Percentiles rank a stretch among this genome's conserved stretches.
These are phyloP conservation scores for Exsudoporus frostii DNA, from an alignment of 768 basidiomycete genomes.

Conservation along the genomic window DNA sequence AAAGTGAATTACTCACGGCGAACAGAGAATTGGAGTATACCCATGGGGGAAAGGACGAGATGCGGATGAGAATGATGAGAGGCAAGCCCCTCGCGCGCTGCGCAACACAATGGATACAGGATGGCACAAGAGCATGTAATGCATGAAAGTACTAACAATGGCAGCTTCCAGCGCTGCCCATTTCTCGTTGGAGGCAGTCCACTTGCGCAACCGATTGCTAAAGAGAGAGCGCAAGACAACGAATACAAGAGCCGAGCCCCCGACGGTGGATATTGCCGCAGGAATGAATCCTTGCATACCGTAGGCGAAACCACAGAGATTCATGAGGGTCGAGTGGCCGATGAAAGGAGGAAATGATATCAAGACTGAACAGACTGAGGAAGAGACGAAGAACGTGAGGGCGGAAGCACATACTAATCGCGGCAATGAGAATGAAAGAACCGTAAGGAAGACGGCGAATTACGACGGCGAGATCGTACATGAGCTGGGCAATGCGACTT, in stretches of 20 bases:
- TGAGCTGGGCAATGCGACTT: slow-evolving; percentile 60
- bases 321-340: slow-evolving; percentile 35
- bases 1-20: slow-evolving; percentile 47
- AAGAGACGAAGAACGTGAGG: slow-evolving; percentile 51
- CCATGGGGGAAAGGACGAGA: slow-evolving; percentile 86
- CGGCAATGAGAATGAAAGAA: slow-evolving; percentile 51
- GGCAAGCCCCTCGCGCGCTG: slow-evolving; percentile 74
- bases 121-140: not conserved
- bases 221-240: slow-evolving; percentile 58
- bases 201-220: slow-evolving; percentile 49
- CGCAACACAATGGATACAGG: slow-evolving; percentile 3
- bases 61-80: slow-evolving; percentile 76
- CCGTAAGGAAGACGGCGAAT: slow-evolving; percentile 60
- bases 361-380: slow-evolving; percentile 20
- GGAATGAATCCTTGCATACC: slow-evolving; percentile 75
- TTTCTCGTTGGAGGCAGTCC: slow-evolving; percentile 61
- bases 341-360: slow-evolving; percentile 33
- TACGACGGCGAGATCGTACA: slow-evolving; percentile 65
- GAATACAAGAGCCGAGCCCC: slow-evolving; percentile 65
- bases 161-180: slow-evolving; percentile 79
- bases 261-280: slow-evolving; percentile 55
- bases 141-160: slow-evolving; percentile 45
- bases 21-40: slow-evolving; percentile 82
- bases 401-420: slow-evolving; percentile 54
- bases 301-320: slow-evolving; percentile 80